Base-by-base conservation (phyloP, 768 basidiomycete genomes). In the Omphalotus guepiniiformis region DNA sequence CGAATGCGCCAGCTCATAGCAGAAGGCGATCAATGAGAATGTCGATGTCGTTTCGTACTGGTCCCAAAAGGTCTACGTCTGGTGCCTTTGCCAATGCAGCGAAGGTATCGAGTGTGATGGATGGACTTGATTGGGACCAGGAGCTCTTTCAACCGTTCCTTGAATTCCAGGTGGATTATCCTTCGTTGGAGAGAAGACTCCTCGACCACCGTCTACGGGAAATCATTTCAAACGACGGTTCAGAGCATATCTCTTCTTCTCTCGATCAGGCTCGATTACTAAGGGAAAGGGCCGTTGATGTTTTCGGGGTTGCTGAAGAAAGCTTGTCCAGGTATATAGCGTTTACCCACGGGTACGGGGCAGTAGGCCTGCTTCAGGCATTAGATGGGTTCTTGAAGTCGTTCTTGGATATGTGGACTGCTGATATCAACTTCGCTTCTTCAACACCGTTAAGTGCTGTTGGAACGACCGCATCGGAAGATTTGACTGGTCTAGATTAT, bases 91-190 rank as follows among this genome's bases (percentile, higher is more conserved):
- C n/a, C n/a, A n/a, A n/a, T n/a, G 34, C 19, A 3, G 26, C 56
- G 11, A 66, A 61, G 30, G 48, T 59, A 32, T 30, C 59, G 19
- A 29, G 58, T 48, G 39, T 59, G 11, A 44, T 58, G 16, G 73
- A 75, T 37, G 66, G 63, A 25, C 61, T 78, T 54, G 83, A 85
- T 49, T 98, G 96, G 96, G 93, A 97, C 58, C 85, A 84, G 47
- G 84, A 87, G 42, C 70, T 99, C 13, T 96, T 93, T 61, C 93
- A 94, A 60, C 92, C 95, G 2, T 98, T 97, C 69, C 74, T 95
- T 21, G 89, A 94, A 56, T 85, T 86, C 52, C 95, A 98, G 56
- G 72, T 80, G 15, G 87, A 94, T 47, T 97, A 97, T 63, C 78
- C 79, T 0, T 67, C 74, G 1, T 71, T 96, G 27, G 96, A 99